phyloP scores from a whole-genome alignment of 768 basidiomycete species.

The Rhodotorula paludigena region DNA sequence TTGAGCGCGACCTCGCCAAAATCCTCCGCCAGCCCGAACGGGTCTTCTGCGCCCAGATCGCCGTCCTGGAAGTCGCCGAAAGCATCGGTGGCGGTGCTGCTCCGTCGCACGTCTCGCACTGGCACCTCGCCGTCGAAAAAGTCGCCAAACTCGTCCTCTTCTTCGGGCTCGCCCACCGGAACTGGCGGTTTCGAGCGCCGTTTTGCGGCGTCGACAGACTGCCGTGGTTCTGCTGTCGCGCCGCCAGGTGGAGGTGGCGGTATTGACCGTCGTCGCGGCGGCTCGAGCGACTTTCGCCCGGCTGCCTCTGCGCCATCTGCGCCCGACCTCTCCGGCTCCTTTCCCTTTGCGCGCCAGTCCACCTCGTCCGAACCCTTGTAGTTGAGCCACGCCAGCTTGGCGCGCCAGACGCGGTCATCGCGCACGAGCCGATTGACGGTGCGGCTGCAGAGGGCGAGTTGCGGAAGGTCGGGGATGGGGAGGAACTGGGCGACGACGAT shows the following conservation, averaged over 20 bases:
- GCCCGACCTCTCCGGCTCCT: constrained; percentile 52
- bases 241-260: too few species aligned
- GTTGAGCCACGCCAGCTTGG: constrained; percentile 61
- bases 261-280: too few species aligned
- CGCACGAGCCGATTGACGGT: constrained; percentile 60
- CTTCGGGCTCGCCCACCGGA: too few species aligned
- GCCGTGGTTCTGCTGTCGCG: not conserved
- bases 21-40: constrained; percentile 20
- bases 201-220: not conserved
- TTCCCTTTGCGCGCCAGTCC: constrained; percentile 1
- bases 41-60: constrained; percentile 29
- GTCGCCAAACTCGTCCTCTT: constrained; percentile 84
- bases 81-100: constrained; percentile 41
- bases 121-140: constrained; percentile 58
- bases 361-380: constrained; percentile 30
- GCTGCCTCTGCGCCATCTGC: constrained; percentile 44
- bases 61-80: constrained; percentile 47
- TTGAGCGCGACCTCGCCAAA: constrained; percentile 12
- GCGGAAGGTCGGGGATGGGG: constrained; percentile 72
- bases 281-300: not conserved
- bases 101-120: not conserved
- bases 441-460: constrained; percentile 64
- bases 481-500: constrained; percentile 66
- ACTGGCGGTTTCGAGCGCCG: not conserved
- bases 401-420: constrained; percentile 76